phyloP scores from a whole-genome alignment of 176 grass and related monocot genomes.

The Elaeis guineensis region DNA sequence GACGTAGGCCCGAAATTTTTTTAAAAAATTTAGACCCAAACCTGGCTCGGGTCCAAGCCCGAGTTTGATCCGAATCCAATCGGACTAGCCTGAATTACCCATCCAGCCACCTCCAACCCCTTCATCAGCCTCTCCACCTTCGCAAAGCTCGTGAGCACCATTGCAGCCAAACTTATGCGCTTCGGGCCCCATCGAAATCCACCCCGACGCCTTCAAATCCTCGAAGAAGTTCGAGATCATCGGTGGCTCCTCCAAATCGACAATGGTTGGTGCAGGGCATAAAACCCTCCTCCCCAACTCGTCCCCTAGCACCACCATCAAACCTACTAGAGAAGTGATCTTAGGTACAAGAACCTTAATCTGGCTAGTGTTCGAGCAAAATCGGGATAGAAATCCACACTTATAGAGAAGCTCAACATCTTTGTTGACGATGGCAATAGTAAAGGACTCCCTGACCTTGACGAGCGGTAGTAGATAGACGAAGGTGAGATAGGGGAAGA shows the following conservation, averaged over 20 bases:
- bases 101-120: conserved; percentile 48
- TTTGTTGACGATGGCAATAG: conserved; percentile 43
- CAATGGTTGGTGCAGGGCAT: conserved; percentile 51
- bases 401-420: conserved; percentile 52
- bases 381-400: conserved; percentile 31
- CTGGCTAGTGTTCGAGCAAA: conserved; percentile 26
- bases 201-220: conserved; percentile 30
- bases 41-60: too few relatives aligned
- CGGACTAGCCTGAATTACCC: not conserved
- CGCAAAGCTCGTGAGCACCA: conserved; percentile 72
- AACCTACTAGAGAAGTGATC: conserved; percentile 35
- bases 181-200: too few relatives aligned
- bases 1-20: too few relatives aligned
- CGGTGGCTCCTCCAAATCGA: conserved; percentile 49
- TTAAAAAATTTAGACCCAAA: too few relatives aligned
- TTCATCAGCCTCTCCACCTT: conserved; percentile 85
- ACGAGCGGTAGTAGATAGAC: conserved; percentile 4
- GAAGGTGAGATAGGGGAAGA: too few relatives aligned
- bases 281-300: conserved; percentile 43
- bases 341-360: conserved; percentile 41
- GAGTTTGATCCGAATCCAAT: too few relatives aligned
- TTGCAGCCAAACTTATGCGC: conserved; percentile 7
- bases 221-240: conserved; percentile 49
- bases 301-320: conserved; percentile 44
- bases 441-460: conserved; percentile 30